Conservation (phyloP, 768 basidiomycete genomes). For the Dacryopinax spathularia region DNA sequence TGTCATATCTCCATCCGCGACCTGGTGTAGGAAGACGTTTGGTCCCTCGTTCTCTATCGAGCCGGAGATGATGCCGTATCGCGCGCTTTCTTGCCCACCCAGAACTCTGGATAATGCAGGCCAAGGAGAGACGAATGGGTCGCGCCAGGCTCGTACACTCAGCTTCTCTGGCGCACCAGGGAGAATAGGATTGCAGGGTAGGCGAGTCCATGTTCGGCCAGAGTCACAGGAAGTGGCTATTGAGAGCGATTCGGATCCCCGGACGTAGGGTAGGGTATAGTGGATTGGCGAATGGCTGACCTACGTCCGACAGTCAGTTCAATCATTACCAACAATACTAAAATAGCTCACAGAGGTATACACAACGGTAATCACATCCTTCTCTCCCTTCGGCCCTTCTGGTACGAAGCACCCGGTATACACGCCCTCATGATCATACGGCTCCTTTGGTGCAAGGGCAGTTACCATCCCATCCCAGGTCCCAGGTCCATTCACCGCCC, state of each 20-base stretch:
- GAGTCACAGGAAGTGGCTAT: background rate
- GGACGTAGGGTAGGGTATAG: conserved; percentile 2
- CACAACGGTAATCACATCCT: background rate
- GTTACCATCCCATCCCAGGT: background rate
- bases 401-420: background rate
- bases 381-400: background rate
- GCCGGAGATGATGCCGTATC: background rate
- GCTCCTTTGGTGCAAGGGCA: background rate
- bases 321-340: background rate
- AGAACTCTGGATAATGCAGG: background rate
- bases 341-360: background rate
- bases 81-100: background rate
- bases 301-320: background rate
- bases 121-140: background rate
- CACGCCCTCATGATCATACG: conserved; percentile 1
- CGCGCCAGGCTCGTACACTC: background rate
- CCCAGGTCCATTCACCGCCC: background rate
- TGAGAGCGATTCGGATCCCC: background rate
- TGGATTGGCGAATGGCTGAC: background rate
- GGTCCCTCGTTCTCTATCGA: background rate
- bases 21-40: background rate
- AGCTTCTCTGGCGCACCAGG: background rate
- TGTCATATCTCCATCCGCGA: background rate
- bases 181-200: background rate
- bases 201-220: background rate